Evolutionary conservation across 2,329 filamentous ascomycete genomes (phyloP), one percentile per base, ranked within the genome.

Genomic region (Fusarium anthophilum): DNA sequence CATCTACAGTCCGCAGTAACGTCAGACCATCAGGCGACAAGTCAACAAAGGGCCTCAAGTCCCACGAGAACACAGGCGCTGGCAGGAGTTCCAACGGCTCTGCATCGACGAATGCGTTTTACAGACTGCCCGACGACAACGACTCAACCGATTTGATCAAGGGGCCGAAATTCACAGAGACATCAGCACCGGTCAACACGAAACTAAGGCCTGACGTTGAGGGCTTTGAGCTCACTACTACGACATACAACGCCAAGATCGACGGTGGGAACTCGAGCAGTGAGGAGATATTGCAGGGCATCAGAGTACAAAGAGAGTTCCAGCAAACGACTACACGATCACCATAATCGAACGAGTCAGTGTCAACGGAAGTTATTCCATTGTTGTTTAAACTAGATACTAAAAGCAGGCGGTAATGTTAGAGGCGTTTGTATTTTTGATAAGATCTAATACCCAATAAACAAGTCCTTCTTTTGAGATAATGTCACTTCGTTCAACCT

Each of bases 211-310:
- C 81, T 2, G 81, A 84, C 20, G 74, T 64, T 7, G 77, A 81
- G 20, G 80, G 79, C 0, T 81, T 78, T 44, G 76, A 75, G 15
- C 79, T 81, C 35, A 80, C 77, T 1, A 79, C 82, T 5, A 79
- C 78, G 35, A 81, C 78, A 12, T 81, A 77, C 54, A 78, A 80
- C 48, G 72, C 78, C 2, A 76, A 69, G n/a, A 66, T 59, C 5
- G 76, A 79, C 9, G 72, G 72, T 9, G 76, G 76, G 4, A 78
- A 79, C 32, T 76, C 76, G 5, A 78, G 78, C n/a, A 81, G 79
- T 4, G 82, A 85, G 30, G 83, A 83, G 26, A 80, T 84, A 2
- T 64, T 85, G 43, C 80, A 83, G 43, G 79, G 81, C 2, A 85
- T 85, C 15, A 70, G 80, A n/a, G 82, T 85, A 6, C 76, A 83